phyloP scores from a whole-genome alignment of 2,329 filamentous ascomycete genomes.

The Ceratocystis harringtonii region DNA sequence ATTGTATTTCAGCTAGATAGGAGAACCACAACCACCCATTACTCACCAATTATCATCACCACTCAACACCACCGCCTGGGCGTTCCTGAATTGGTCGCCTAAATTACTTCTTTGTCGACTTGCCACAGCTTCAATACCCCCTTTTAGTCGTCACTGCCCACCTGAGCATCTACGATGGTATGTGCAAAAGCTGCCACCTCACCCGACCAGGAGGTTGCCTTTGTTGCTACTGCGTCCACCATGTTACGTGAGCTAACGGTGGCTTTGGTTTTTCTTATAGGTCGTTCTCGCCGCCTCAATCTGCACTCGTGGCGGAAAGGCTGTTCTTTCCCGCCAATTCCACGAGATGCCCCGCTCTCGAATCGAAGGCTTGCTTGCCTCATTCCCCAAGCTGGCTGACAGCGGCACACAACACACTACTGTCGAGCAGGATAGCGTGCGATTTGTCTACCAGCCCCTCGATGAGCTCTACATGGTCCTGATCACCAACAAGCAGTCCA shows the following conservation, averaged over 20 bases:
- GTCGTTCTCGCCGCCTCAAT: conserved; percentile 98
- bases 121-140: background rate
- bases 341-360: conserved; percentile 93
- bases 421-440: conserved; percentile 97
- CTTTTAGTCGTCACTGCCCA: background rate
- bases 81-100: background rate
- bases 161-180: conserved; percentile 9
- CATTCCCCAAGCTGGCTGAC: conserved; percentile 94
- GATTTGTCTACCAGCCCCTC: conserved; percentile 96
- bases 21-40: conserved; percentile 1
- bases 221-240: too few relatives aligned
- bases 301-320: conserved; percentile 95
- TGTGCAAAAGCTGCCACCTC: background rate
- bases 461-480: conserved; percentile 99
- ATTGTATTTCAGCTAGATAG: conserved; percentile 12
- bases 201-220: background rate
- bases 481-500: conserved; percentile 98
- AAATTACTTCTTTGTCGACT: background rate
- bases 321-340: conserved; percentile 94
- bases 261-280: conserved; percentile 31
- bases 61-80: background rate
- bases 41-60: background rate
- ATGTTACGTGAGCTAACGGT: background rate
- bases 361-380: conserved; percentile 90
- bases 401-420: conserved; percentile 94